Evolutionary conservation across 495 filamentous ascomycete species (phyloP).

Genomic region (Talaromyces liani): DNA sequence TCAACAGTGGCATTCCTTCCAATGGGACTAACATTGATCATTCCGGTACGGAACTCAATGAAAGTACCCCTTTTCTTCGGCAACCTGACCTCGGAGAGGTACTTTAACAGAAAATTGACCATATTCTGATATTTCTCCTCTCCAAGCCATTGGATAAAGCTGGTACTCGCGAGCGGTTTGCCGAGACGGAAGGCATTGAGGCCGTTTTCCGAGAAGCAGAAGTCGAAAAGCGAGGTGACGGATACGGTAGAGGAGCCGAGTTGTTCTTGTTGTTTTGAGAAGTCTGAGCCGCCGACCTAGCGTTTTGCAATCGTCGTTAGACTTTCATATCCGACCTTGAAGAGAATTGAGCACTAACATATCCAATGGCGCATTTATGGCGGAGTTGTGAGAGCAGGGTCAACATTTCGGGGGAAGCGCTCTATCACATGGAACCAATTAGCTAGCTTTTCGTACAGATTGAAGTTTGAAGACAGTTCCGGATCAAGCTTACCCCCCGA

Average conservation of each 20-base stretch:
- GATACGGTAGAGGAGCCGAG: conserved; percentile 56
- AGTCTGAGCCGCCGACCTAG: conserved; percentile 70
- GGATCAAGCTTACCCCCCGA: conserved; percentile 25
- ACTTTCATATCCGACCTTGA: too few relatives aligned
- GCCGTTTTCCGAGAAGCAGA: conserved; percentile 93
- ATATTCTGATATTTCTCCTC: conserved; percentile 88
- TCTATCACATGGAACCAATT: conserved; percentile 24
- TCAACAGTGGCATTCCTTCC: conserved; percentile 80
- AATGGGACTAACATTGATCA: conserved; percentile 90
- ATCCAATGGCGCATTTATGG: conserved; percentile 86
- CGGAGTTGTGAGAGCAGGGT: conserved; percentile 69
- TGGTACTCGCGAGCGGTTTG: conserved; percentile 57
- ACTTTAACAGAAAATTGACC: conserved; percentile 77
- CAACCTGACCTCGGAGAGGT: conserved; percentile 76
- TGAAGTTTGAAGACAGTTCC: too few relatives aligned
- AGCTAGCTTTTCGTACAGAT: too few relatives aligned
- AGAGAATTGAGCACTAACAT: conserved; percentile 33
- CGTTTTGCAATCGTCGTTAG: not conserved
- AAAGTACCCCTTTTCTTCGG: conserved; percentile 94
- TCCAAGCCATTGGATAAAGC: conserved; percentile 88
- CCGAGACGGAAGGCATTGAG: conserved; percentile 84
- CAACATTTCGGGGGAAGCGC: conserved; percentile 72
- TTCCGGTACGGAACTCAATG: conserved; percentile 91
- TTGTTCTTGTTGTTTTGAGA: conserved; percentile 93
- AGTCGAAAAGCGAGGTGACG: conserved; percentile 84